Conservation (phyloP, 306 rosid species). For the Herpetospermum pedunculosum region DNA sequence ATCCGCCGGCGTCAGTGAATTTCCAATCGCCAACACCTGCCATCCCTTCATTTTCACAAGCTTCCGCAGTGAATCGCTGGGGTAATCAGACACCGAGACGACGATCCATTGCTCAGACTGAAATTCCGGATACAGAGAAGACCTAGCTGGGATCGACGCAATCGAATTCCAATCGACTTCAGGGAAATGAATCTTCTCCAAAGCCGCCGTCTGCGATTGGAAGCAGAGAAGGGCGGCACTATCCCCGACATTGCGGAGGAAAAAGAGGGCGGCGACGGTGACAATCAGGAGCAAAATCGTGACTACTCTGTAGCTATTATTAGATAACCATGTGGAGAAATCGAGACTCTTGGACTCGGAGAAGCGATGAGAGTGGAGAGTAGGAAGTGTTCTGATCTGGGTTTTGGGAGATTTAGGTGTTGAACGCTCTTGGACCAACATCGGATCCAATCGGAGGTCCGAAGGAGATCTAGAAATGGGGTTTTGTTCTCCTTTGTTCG, state of each 20-base stretch:
- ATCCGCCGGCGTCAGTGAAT: slow-evolving; percentile 69
- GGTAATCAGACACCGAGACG: slow-evolving; percentile 70
- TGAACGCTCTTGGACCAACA: slow-evolving; percentile 86
- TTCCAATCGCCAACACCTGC: slow-evolving; percentile 89
- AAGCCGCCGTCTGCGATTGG: slow-evolving; percentile 41
- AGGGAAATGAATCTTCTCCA: slow-evolving; percentile 68
- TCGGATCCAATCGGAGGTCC: too few species aligned
- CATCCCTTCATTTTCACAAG: slow-evolving; percentile 69
- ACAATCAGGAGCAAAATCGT: slow-evolving; percentile 33
- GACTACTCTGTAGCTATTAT: slow-evolving; percentile 48
- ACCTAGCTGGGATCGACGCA: slow-evolving; percentile 32
- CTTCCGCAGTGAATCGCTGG: slow-evolving; percentile 49
- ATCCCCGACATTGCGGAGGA: slow-evolving; percentile 80
- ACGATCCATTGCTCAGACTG: slow-evolving; percentile 78
- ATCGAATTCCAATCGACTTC: slow-evolving; percentile 49
- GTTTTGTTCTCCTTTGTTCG: too few species aligned
- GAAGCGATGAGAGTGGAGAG: slow-evolving; percentile 37
- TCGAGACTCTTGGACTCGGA: slow-evolving; percentile 48
- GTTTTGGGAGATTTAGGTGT: slow-evolving; percentile 46
- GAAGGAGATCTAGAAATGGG: too few species aligned
- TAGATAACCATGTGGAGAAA: slow-evolving; percentile 72
- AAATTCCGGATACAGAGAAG: slow-evolving; percentile 46
- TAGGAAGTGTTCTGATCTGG: slow-evolving; percentile 27
- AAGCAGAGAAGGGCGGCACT: slow-evolving; percentile 83
- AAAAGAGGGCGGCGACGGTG: slow-evolving; percentile 62